Percentiles rank a stretch among this genome's conserved stretches.
Evolutionary conservation across 441 rosid genomes (phyloP).

Genomic region (Pelargonium citronellum): DNA sequence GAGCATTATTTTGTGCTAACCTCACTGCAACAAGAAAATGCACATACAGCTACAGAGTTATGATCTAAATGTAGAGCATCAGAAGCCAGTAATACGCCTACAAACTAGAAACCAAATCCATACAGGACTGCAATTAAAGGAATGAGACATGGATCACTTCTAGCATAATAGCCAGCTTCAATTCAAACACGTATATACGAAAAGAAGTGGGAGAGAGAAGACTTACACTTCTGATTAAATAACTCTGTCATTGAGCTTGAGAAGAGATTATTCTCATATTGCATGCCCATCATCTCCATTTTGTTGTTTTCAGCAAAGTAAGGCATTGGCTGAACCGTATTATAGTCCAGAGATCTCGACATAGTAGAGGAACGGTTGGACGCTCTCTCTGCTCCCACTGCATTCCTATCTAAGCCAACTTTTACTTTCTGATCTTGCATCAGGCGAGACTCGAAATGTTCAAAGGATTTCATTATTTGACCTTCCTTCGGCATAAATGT

Average conservation of each 20-base stretch:
- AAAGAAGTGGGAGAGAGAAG: constrained; percentile 1
- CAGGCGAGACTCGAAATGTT: neutral
- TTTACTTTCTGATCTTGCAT: constrained; percentile 7
- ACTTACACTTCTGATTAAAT: constrained; percentile 46
- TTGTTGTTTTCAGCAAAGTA: constrained; percentile 27
- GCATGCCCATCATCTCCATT: constrained; percentile 30
- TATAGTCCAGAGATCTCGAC: constrained; percentile 26
- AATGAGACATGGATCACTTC: constrained; percentile 4
- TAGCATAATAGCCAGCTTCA: constrained; percentile 1
- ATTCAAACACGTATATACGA: neutral
- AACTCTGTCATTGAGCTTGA: constrained; percentile 57
- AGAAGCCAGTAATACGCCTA: constrained; percentile 17
- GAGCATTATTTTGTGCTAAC: constrained; percentile 32
- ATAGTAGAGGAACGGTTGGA: constrained; percentile 27
- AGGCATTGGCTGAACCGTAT: constrained; percentile 23
- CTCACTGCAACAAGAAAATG: constrained; percentile 41
- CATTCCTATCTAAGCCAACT: constrained; percentile 25
- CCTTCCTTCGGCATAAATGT: constrained; percentile 2
- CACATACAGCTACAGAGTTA: constrained; percentile 13
- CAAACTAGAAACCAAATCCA: constrained; percentile 16
- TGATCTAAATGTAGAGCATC: constrained; percentile 3
- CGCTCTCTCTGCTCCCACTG: constrained; percentile 35
- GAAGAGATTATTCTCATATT: constrained; percentile 51
- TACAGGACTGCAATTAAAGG: constrained; percentile 8
- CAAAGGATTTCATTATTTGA: constrained; percentile 8